Evolutionary conservation across 129 eudicot species (phyloP).

Genomic region (Heracleum sosnowskyi): DNA sequence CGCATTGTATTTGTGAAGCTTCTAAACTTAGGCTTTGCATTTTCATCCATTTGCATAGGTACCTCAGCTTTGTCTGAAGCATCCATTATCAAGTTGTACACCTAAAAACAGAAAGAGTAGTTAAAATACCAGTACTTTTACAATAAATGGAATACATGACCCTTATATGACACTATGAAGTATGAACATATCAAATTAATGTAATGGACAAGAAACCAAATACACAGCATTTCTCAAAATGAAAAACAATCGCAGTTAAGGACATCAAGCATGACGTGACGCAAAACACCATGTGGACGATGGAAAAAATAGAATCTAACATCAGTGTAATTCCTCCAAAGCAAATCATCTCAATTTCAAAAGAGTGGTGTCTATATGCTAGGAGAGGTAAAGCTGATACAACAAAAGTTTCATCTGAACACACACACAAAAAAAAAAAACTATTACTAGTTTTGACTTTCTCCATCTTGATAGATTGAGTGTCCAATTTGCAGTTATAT

Average conservation of each 20-base stretch:
- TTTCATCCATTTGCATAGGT: constrained; percentile 29
- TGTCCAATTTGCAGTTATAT: background rate
- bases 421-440: background rate
- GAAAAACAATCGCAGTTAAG: background rate
- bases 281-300: background rate
- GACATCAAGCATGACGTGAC: background rate
- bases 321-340: background rate
- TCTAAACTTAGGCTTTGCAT: constrained; percentile 21
- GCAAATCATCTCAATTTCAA: background rate
- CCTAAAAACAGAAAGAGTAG: constrained; percentile 26
- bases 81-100: constrained; percentile 40
- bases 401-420: background rate
- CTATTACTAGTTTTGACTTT: no score
- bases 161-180: background rate
- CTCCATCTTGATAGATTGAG: background rate
- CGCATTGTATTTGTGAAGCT: constrained; percentile 28
- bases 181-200: background rate
- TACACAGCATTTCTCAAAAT: background rate
- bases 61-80: constrained; percentile 42
- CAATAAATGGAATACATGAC: background rate
- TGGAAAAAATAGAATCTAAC: background rate
- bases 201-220: background rate
- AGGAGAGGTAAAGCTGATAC: background rate
- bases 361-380: background rate
- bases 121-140: background rate